Conservation (phyloP, 2,329 filamentous ascomycete genomes). For the Penicillium sp. region DNA sequence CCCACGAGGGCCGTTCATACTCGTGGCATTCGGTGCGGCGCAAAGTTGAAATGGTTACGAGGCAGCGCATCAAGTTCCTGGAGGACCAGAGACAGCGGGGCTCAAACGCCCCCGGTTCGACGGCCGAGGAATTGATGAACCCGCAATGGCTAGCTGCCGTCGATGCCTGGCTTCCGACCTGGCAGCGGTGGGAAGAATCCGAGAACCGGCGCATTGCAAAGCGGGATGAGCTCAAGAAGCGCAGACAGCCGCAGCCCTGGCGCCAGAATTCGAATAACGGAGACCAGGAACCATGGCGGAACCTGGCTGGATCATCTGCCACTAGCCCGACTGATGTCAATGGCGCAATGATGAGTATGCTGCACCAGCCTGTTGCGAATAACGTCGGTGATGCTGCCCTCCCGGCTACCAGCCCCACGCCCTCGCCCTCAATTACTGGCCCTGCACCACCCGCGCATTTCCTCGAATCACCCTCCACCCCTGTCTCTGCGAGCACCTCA, state of each 20-base stretch:
- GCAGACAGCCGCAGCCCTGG: conserved; percentile 19
- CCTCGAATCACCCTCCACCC: conserved; percentile 7
- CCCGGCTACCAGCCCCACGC: background rate
- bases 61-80: conserved; percentile 41
- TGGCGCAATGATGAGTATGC: background rate
- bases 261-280: conserved; percentile 17
- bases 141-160: conserved; percentile 39
- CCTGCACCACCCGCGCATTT: background rate
- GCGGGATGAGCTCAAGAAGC: conserved; percentile 30
- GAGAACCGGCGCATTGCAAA: conserved; percentile 39
- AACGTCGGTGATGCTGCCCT: conserved; percentile 6
- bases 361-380: conserved; percentile 7
- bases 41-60: conserved; percentile 42
- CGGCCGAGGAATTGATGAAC: conserved; percentile 32
- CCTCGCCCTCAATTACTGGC: conserved; percentile 4
- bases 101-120: background rate
- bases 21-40: conserved; percentile 45
- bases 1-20: conserved; percentile 38
- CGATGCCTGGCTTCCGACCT: conserved; percentile 43
- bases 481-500: background rate
- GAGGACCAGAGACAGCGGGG: conserved; percentile 28
- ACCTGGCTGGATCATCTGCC: background rate
- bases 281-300: conserved; percentile 12
- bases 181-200: conserved; percentile 39
- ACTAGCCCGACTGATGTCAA: conserved; percentile 1